These are phyloP conservation scores for Arabidopsis lyrata DNA, from an alignment of 441 rosid genomes.

Conservation along the genomic window DNA sequence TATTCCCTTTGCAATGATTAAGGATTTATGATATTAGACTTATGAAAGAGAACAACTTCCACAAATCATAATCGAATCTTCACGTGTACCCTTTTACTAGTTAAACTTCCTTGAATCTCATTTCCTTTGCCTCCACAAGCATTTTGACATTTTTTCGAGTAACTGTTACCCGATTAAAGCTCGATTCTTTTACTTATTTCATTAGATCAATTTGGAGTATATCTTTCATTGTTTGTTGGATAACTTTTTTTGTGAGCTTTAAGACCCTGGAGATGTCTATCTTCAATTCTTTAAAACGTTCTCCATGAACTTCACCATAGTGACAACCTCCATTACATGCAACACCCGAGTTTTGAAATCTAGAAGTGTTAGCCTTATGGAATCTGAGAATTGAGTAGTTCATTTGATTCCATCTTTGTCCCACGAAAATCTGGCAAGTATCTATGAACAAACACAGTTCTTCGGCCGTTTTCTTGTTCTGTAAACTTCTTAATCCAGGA, in stretches of 20 bases:
- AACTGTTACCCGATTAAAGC: background rate
- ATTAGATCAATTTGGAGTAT: slow-evolving; percentile 11
- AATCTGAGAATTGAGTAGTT: background rate
- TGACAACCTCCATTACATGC: background rate
- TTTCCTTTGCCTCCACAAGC: background rate
- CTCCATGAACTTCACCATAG: background rate
- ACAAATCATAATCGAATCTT: background rate
- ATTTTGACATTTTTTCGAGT: background rate
- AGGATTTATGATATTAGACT: slow-evolving; percentile 3
- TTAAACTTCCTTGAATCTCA: background rate
- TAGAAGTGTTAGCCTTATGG: background rate
- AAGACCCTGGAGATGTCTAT: background rate
- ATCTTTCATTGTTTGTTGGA: background rate
- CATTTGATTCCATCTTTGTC: background rate
- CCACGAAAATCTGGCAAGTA: background rate
- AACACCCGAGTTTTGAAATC: background rate
- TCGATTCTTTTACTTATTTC: background rate
- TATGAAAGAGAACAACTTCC: background rate
- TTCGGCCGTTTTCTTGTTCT: background rate
- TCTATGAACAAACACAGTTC: background rate
- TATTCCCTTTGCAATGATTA: slow-evolving; percentile 6
- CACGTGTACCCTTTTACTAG: slow-evolving; percentile 1
- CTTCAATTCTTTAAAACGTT: background rate
- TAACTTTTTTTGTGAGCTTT: background rate
- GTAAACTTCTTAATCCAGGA: background rate